These are phyloP conservation scores for Leccinum broughii DNA, from an alignment of 768 basidiomycete genomes.

Conservation along the genomic window DNA sequence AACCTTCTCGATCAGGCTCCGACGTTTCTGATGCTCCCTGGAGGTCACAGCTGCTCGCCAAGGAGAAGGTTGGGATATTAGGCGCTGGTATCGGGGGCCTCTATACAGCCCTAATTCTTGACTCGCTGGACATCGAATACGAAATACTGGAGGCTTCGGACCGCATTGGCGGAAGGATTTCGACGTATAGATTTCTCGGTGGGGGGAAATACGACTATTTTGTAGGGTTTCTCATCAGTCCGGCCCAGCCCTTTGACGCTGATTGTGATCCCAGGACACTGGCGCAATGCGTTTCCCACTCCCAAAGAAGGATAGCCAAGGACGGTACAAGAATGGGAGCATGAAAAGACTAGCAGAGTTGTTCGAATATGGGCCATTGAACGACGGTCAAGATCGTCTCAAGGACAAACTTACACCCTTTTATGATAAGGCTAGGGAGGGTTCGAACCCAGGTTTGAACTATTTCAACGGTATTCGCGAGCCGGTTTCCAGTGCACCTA, in stretches of 20 bases:
- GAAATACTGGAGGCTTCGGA: slow-evolving; percentile 45
- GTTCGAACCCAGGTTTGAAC: slow-evolving; percentile 8
- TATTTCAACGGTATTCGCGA: slow-evolving; percentile 13
- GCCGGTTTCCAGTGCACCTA: background rate
- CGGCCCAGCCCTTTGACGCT: background rate
- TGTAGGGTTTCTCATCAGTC: slow-evolving; percentile 11
- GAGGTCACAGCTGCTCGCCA: background rate
- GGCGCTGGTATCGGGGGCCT: slow-evolving; percentile 34
- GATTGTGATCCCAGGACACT: slow-evolving; percentile 22
- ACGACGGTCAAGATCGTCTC: slow-evolving; percentile 15
- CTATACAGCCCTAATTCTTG: slow-evolving; percentile 47
- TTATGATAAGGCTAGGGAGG: slow-evolving; percentile 13
- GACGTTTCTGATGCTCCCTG: background rate
- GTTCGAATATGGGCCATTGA: slow-evolving; percentile 28
- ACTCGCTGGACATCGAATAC: slow-evolving; percentile 42
- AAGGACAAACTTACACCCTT: slow-evolving; percentile 25
- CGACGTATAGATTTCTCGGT: slow-evolving; percentile 41
- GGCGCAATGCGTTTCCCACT: slow-evolving; percentile 42
- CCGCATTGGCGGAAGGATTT: slow-evolving; percentile 45
- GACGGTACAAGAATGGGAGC: slow-evolving; percentile 18
- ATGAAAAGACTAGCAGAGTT: slow-evolving; percentile 37
- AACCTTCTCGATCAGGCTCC: background rate
- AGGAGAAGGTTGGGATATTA: slow-evolving; percentile 20
- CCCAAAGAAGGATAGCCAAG: slow-evolving; percentile 14
- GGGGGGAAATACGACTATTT: slow-evolving; percentile 37